phyloP scores from a whole-genome alignment of 1,284 basidiomycete species.

The Cutaneotrichosporon spelunceum region DNA sequence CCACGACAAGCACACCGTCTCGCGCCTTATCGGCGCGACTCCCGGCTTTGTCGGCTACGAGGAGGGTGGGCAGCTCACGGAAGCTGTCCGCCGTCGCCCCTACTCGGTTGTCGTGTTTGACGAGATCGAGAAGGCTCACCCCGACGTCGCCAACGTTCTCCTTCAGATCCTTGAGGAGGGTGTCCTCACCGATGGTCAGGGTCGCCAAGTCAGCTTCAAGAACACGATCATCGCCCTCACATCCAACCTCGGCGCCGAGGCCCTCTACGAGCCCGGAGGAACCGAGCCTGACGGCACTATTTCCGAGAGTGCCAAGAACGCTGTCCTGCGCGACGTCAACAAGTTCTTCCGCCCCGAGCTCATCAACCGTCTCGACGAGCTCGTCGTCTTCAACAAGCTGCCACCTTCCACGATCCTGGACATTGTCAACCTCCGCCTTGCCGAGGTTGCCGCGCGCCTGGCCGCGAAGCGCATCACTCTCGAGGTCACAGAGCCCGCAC shows the following conservation, averaged over 20 bases:
- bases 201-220: conserved; percentile 54
- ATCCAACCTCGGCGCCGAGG: conserved; percentile 76
- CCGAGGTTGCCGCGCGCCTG: conserved; percentile 69
- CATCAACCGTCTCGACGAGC: conserved; percentile 81
- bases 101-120: conserved; percentile 57
- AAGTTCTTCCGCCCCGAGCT: conserved; percentile 86
- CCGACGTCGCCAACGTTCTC: conserved; percentile 82
- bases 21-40: conserved; percentile 81
- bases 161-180: conserved; percentile 93
- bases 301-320: conserved; percentile 60
- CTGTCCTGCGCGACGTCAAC: conserved; percentile 71
- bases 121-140: conserved; percentile 89
- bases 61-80: conserved; percentile 75
- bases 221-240: conserved; percentile 92
- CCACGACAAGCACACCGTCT: conserved; percentile 85
- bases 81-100: conserved; percentile 74
- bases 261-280: conserved; percentile 68
- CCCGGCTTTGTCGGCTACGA: conserved; percentile 93
- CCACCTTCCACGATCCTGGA: conserved; percentile 67
- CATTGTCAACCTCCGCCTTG: conserved; percentile 71
- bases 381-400: conserved; percentile 85
- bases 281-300: conserved; percentile 66
- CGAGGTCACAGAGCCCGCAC: conserved; percentile 64
- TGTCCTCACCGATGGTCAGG: conserved; percentile 66
- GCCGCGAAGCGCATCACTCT: conserved; percentile 66